phyloP scores from a whole-genome alignment of 495 filamentous ascomycete species.

The Penicillium pancosmium region DNA sequence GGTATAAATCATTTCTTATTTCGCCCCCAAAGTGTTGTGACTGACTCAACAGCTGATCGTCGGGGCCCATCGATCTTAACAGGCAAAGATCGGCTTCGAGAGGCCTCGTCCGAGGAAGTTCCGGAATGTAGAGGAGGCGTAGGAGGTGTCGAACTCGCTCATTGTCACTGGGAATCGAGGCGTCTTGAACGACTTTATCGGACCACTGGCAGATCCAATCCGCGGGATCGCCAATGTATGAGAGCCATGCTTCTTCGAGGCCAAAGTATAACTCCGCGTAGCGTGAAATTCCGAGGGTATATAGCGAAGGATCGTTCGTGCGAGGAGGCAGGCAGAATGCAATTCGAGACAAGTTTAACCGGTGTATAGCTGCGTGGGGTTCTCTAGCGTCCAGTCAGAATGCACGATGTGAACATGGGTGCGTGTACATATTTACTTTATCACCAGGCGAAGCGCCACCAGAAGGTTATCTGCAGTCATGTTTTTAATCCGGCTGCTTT shows the following conservation, averaged over 20 bases:
- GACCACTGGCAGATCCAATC: conserved; percentile 18
- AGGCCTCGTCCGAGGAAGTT: conserved; percentile 12
- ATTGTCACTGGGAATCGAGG: background rate
- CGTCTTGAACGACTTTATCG: background rate
- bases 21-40: background rate
- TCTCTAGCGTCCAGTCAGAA: conserved; percentile 9
- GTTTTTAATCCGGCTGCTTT: background rate
- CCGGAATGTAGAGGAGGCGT: conserved; percentile 17
- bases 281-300: conserved; percentile 14
- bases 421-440: conserved; percentile 12
- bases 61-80: conserved; percentile 5
- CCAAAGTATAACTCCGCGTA: conserved; percentile 20
- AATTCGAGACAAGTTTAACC: conserved; percentile 17
- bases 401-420: background rate
- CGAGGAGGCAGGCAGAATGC: conserved; percentile 17
- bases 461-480: conserved; percentile 18
- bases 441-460: conserved; percentile 9
- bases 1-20: conserved; percentile 11
- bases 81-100: conserved; percentile 18
- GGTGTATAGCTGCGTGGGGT: conserved; percentile 21
- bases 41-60: background rate
- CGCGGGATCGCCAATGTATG: conserved; percentile 17
- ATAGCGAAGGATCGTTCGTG: conserved; percentile 2
- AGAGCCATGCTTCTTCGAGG: conserved; percentile 17
- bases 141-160: conserved; percentile 14